Base-by-base conservation (phyloP, 371 early-diverging fungal species). In the Haplosporangium sp. region DNA sequence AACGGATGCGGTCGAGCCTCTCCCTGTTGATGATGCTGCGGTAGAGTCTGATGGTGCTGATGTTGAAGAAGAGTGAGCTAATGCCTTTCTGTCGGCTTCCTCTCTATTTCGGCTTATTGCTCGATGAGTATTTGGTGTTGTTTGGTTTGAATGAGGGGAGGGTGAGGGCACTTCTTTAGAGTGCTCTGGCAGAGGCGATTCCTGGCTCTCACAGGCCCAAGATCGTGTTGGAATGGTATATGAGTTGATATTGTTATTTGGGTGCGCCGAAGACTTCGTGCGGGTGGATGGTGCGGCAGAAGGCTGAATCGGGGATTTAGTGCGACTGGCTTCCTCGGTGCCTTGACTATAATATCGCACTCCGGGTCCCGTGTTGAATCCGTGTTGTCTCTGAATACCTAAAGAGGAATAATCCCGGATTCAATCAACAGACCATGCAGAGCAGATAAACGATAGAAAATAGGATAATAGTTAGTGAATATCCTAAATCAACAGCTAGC, bases 281-380 rank as follows among this genome's bases (percentile, higher is more conserved):
- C 54, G 55, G 11, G 72, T 13, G 43, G 54, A 9, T 16, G 64
- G 20, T 21, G 55, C 23, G 10, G 53, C n/a, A 47, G 71, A 16
- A 20, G 64, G 53, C 2, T 58, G 59, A 10, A 59, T 59, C 7
- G 61, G 10, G 7, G 43, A 45, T 18, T 46, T 51, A 4, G 73
- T 38, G 13, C 48, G 67, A 38, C 65, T 62, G 10, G 73, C 51
- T n/a, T 67, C 73, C 23, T 67, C 73, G 37, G 67, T 67, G 21
- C 73, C 73, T 16, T 73, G 73, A 29, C 56, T 67, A 46, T 51
- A 73, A 23, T 52, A 47, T 29, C 58, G 57, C 12, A 62, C 41
- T 14, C 62, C 67, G 46, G 67, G 62, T 18, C 46, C 20, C 20
- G 23, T 50, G 50, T 29, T 29, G 29, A 29, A 29, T 29, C 29